Evolutionary conservation across 1,284 basidiomycete genomes (phyloP).

Genomic region (Ganoderma lingzhi): DNA sequence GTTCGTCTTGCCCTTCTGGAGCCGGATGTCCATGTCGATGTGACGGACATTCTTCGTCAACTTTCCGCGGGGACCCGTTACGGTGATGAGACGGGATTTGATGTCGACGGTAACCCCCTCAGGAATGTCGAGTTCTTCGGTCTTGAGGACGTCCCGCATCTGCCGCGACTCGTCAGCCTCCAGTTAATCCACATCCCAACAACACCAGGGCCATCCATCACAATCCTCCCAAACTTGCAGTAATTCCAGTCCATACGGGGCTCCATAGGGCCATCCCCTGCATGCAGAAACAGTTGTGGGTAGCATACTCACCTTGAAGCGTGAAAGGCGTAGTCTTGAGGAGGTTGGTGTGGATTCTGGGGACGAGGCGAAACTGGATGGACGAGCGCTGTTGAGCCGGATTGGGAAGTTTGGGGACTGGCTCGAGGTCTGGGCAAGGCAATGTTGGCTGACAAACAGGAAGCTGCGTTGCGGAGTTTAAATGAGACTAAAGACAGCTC

Average conservation of each 20-base stretch:
- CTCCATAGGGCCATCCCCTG: slow-evolving; percentile 10
- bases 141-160: slow-evolving; percentile 94
- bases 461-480: slow-evolving; percentile 39
- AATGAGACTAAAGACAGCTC: slow-evolving; percentile 38
- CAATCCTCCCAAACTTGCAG: slow-evolving; percentile 20
- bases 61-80: slow-evolving; percentile 90
- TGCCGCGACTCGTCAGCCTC: slow-evolving; percentile 45
- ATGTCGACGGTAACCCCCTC: slow-evolving; percentile 85
- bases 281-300: slow-evolving; percentile 21
- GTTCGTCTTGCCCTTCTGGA: slow-evolving; percentile 75
- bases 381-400: slow-evolving; percentile 21
- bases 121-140: slow-evolving; percentile 93
- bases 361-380: slow-evolving; percentile 23
- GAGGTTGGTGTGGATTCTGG: slow-evolving; percentile 38
- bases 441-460: slow-evolving; percentile 17
- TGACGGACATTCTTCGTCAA: slow-evolving; percentile 93
- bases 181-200: slow-evolving; percentile 37
- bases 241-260: slow-evolving; percentile 15
- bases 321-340: slow-evolving; percentile 40
- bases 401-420: slow-evolving; percentile 29
- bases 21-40: slow-evolving; percentile 95
- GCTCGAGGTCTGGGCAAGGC: slow-evolving; percentile 31
- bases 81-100: slow-evolving; percentile 90
- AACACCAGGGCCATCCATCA: slow-evolving; percentile 42
- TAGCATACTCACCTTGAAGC: slow-evolving; percentile 42